Base-by-base conservation (phyloP, 192 early-diverging fungal species). In the Mortierella hygrophila region DNA sequence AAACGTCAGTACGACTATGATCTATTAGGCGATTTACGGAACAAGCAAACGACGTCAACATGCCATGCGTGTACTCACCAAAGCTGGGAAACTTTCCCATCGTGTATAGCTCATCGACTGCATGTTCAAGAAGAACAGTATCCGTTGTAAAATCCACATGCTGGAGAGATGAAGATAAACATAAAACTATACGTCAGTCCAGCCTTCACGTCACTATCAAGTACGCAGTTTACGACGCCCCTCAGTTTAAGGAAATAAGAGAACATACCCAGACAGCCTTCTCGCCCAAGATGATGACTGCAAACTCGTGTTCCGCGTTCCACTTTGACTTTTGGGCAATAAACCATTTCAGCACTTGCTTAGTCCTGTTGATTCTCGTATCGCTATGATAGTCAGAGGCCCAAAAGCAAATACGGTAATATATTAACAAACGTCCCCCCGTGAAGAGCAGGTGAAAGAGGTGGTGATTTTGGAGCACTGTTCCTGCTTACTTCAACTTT, bases 81-180 rank as follows among this genome's bases (percentile, higher is more conserved):
- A 82, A 88, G 13, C 72, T 42, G 4, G 21, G 54, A 38, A 77
- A 88, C 23, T 83, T 72, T 44, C 87, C 87, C 87, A 83, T 88
- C 6, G 87, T 75, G 52, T 83, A 88, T 7, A 88, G 70, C 60
- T 83, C 87, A 32, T 80, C 82, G 26, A 88, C 79, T 7, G 69
- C 87, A 74, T 83, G 77, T 9, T 74, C 78, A 5, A 88, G 21
- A 20, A 88, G 73, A 7, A 71, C 72, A 13, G 40, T 74, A 18
- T 88, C 87, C 6, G 74, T 68, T 26, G 87, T 83, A 47, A 88
- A 88, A 26, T 88, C 87, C 81, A 88, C 83, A 42, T 88, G 87
- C 87, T 88, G n/a, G n/a, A 3, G 35, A 6, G 4, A 65, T 23
- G 5, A 44, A 9, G 15, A 26, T 13, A 26, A 32, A 13, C 18